These are phyloP conservation scores for Chaetomiaceae sp. DNA, from an alignment of 2,329 filamentous ascomycete species.

Conservation along the genomic window DNA sequence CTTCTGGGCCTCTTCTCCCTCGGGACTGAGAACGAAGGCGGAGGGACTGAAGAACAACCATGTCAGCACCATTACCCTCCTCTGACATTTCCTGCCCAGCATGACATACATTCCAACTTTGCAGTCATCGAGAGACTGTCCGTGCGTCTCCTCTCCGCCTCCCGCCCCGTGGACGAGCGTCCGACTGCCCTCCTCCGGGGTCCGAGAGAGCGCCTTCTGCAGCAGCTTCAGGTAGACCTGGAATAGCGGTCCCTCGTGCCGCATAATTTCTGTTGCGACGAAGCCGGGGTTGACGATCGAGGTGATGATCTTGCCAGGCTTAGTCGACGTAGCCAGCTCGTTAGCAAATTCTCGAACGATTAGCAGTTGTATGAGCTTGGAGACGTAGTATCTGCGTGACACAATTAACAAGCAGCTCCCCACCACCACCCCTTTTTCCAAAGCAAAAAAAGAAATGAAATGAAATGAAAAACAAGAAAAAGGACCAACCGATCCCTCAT, in stretches of 20 bases:
- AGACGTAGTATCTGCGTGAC: slow-evolving; percentile 15
- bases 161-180: slow-evolving; percentile 8
- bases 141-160: slow-evolving; percentile 12
- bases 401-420: neutral
- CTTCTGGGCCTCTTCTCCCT: slow-evolving; percentile 10
- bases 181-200: neutral
- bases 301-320: slow-evolving; percentile 12
- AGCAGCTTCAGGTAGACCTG: slow-evolving; percentile 7
- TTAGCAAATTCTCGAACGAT: slow-evolving; percentile 13
- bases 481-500: slow-evolving; percentile 11
- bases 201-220: neutral
- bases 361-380: slow-evolving; percentile 20
- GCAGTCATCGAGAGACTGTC: slow-evolving; percentile 17
- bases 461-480: neutral
- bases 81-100: too few relatives aligned
- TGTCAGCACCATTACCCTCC: too few relatives aligned
- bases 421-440: too few relatives aligned
- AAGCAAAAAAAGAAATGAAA: too few relatives aligned
- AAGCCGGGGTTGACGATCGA: slow-evolving; percentile 17
- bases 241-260: neutral
- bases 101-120: slow-evolving; percentile 10
- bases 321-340: slow-evolving; percentile 5
- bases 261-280: slow-evolving; percentile 14
- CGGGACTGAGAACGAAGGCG: slow-evolving; percentile 9
- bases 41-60: slow-evolving; percentile 9